These are phyloP conservation scores for Fusarium brevicatenulatum DNA, from an alignment of 2,329 filamentous ascomycete species.

Conservation along the genomic window DNA sequence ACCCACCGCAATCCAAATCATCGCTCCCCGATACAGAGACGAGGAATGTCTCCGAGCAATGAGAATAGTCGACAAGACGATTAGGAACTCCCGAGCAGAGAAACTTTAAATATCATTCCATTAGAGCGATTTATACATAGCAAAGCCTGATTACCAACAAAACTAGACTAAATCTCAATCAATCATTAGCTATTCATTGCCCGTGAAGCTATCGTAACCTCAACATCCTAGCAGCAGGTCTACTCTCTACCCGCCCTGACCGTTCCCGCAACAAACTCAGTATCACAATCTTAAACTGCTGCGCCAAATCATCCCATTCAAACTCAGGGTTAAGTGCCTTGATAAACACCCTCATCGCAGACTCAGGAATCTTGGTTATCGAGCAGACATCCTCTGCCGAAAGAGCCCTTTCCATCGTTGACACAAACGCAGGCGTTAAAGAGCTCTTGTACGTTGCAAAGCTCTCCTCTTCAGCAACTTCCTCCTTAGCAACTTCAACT, in stretches of 20 bases:
- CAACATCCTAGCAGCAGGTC: background rate
- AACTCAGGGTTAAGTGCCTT: conserved; percentile 5
- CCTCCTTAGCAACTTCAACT: fast-evolving
- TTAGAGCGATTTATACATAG: too few species aligned
- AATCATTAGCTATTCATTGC: fast-evolving
- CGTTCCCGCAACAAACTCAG: conserved; percentile 2
- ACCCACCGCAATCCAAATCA: conserved; percentile 30
- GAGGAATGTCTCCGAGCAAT: conserved; percentile 39
- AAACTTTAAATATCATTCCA: background rate
- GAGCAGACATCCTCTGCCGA: conserved; percentile 2
- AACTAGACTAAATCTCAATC: background rate
- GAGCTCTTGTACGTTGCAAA: conserved; percentile 1
- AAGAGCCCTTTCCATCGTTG: background rate
- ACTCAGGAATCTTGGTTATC: background rate
- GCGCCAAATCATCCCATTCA: background rate
- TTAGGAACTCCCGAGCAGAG: background rate
- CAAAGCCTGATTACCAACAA: background rate
- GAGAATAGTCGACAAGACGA: conserved; percentile 27
- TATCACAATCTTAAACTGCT: conserved; percentile 5
- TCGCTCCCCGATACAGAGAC: conserved; percentile 34
- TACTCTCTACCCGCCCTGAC: background rate
- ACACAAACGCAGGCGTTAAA: background rate
- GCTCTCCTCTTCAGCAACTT: fast-evolving
- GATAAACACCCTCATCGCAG: background rate
- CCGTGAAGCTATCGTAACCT: background rate